phyloP scores from a whole-genome alignment of 2,329 filamentous ascomycete species.

The Neonectria ditissima region DNA sequence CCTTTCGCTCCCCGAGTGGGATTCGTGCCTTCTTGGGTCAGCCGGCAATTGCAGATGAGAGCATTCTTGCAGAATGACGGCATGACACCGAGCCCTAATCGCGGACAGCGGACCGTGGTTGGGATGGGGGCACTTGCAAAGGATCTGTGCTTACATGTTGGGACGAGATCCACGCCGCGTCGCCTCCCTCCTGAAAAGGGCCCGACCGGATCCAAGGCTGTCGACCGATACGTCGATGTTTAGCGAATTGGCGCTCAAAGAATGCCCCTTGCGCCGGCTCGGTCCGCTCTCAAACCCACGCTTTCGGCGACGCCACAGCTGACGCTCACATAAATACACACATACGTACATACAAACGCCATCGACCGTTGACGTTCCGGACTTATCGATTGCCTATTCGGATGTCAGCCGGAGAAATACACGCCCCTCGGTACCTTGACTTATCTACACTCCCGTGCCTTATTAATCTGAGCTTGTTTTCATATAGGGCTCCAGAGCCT shows the following conservation, averaged over 20 bases:
- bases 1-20: not conserved
- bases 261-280: conserved; percentile 6
- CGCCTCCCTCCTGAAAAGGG: too few relatives aligned
- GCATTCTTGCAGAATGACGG: conserved; percentile 1
- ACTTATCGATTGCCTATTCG: conserved; percentile 12
- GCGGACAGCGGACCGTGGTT: not conserved
- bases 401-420: not conserved
- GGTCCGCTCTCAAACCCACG: conserved; percentile 15
- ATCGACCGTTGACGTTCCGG: not conserved
- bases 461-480: not conserved
- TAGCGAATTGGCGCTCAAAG: not conserved
- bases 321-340: too few relatives aligned
- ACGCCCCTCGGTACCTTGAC: too few relatives aligned
- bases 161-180: not conserved
- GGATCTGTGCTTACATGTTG: not conserved
- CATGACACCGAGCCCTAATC: conserved; percentile 3
- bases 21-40: not conserved
- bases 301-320: not conserved
- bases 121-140: not conserved
- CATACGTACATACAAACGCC: not conserved
- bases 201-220: not conserved
- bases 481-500: not conserved
- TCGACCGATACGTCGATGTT: conserved; percentile 1
- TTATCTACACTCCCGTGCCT: not conserved
- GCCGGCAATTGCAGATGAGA: not conserved